phyloP scores from a whole-genome alignment of 495 filamentous ascomycete species.

The Daldinia childiae region DNA sequence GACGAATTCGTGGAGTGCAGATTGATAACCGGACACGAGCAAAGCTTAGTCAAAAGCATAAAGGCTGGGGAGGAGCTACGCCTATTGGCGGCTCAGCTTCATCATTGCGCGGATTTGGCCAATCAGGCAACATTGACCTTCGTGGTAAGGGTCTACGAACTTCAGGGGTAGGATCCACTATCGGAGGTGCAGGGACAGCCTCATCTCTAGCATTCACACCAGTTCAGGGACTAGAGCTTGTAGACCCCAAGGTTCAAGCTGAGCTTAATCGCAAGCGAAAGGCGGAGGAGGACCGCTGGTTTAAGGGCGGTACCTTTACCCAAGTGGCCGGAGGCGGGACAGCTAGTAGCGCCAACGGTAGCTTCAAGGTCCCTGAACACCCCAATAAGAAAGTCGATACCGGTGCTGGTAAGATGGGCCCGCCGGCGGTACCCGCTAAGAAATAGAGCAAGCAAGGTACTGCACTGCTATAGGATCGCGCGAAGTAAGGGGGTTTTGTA shows the following conservation, averaged over 20 bases:
- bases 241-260: slow-evolving; percentile 90
- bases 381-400: slow-evolving; percentile 69
- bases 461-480: background rate
- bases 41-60: slow-evolving; percentile 92
- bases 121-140: slow-evolving; percentile 71
- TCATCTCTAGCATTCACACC: slow-evolving; percentile 93
- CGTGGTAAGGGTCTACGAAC: slow-evolving; percentile 76
- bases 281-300: slow-evolving; percentile 94
- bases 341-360: slow-evolving; percentile 44
- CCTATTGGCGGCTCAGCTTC: slow-evolving; percentile 74
- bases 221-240: slow-evolving; percentile 92
- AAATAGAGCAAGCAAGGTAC: slow-evolving; percentile 21
- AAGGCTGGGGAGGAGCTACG: slow-evolving; percentile 88
- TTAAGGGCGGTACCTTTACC: slow-evolving; percentile 94
- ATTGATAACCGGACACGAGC: slow-evolving; percentile 94
- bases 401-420: slow-evolving; percentile 59
- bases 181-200: slow-evolving; percentile 75
- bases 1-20: slow-evolving; percentile 84
- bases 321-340: slow-evolving; percentile 70
- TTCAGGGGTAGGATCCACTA: slow-evolving; percentile 76
- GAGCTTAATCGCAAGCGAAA: slow-evolving; percentile 87
- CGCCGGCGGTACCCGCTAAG: slow-evolving; percentile 45
- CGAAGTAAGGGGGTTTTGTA: slow-evolving; percentile 3
- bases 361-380: slow-evolving; percentile 67
- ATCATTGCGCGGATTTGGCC: slow-evolving; percentile 79